A percentile compares a stretch with the other conserved stretches of the same genome.
phyloP scores from a whole-genome alignment of 371 early-diverging fungal species.

The Mucor circinelloides region DNA sequence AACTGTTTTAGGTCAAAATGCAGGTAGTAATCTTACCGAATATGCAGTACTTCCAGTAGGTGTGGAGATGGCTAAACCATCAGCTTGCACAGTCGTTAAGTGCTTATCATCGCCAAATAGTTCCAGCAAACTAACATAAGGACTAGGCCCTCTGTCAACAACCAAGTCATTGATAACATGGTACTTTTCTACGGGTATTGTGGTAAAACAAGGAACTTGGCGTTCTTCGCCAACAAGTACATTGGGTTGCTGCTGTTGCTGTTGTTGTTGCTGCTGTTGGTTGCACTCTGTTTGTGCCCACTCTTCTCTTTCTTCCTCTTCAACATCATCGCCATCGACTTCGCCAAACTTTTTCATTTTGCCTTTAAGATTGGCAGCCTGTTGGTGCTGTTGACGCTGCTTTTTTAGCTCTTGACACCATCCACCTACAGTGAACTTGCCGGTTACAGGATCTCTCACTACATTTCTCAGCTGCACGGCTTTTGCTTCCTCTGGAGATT shows the following conservation, averaged over 20 bases:
- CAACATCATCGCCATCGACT: slow-evolving; percentile 44
- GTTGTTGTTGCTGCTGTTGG: background rate
- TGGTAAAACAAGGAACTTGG: slow-evolving; percentile 51
- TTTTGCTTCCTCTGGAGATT: slow-evolving; percentile 18
- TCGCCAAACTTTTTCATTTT: slow-evolving; percentile 51
- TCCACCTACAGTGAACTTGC: slow-evolving; percentile 48
- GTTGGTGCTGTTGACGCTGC: slow-evolving; percentile 2
- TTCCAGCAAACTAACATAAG: slow-evolving; percentile 89
- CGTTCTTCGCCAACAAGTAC: slow-evolving; percentile 26
- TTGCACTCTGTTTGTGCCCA: background rate
- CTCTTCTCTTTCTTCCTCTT: slow-evolving; percentile 12
- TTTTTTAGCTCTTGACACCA: slow-evolving; percentile 32
- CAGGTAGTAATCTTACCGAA: slow-evolving; percentile 55
- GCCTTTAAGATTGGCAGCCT: background rate
- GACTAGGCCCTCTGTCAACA: slow-evolving; percentile 89
- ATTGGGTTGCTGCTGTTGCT: background rate
- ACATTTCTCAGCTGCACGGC: slow-evolving; percentile 39
- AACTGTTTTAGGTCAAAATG: no score
- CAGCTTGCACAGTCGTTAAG: slow-evolving; percentile 85
- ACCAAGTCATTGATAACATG: slow-evolving; percentile 82
- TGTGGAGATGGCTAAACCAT: slow-evolving; percentile 92
- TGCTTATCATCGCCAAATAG: slow-evolving; percentile 89
- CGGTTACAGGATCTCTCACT: slow-evolving; percentile 47
- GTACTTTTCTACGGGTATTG: slow-evolving; percentile 57
- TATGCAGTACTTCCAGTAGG: slow-evolving; percentile 98